These are phyloP conservation scores for Hericium coralloides DNA, from an alignment of 768 basidiomycete genomes.

Conservation along the genomic window DNA sequence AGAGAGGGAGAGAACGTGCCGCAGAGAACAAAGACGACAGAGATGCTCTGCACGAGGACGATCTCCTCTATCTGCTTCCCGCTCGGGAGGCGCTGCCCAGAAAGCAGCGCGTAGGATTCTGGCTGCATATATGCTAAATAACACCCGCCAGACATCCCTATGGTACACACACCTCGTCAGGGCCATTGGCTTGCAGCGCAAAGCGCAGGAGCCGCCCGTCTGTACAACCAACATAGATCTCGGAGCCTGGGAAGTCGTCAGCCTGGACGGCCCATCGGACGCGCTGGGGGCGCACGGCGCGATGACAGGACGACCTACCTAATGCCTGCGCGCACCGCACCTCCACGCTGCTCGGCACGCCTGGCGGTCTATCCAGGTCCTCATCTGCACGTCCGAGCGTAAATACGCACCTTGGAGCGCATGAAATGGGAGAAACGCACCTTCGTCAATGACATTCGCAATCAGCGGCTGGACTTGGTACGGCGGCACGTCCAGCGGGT, in stretches of 20 bases:
- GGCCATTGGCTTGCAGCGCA: constrained; percentile 51
- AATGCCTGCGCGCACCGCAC: constrained; percentile 22
- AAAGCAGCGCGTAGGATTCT: constrained; percentile 18
- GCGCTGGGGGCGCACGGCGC: background rate
- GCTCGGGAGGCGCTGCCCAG: constrained; percentile 48
- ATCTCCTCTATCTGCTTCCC: constrained; percentile 76
- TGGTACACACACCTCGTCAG: constrained; percentile 27
- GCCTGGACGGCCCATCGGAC: background rate
- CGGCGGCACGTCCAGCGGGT: constrained; percentile 47
- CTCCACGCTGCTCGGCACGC: constrained; percentile 7
- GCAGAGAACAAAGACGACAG: constrained; percentile 65
- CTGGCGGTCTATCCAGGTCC: constrained; percentile 12
- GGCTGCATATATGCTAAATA: constrained; percentile 9
- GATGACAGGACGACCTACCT: constrained; percentile 10
- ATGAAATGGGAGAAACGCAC: constrained; percentile 4
- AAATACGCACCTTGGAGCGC: background rate
- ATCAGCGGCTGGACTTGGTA: constrained; percentile 48
- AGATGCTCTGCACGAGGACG: constrained; percentile 66
- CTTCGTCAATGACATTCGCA: constrained; percentile 22
- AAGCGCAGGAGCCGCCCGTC: constrained; percentile 83
- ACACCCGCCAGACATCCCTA: background rate
- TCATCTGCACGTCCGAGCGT: constrained; percentile 4
- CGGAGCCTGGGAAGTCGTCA: constrained; percentile 43
- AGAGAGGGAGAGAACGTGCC: constrained; percentile 35
- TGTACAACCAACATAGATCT: constrained; percentile 80